Conservation (phyloP, 78 protist species). For the Polysphondylium violaceum region DNA sequence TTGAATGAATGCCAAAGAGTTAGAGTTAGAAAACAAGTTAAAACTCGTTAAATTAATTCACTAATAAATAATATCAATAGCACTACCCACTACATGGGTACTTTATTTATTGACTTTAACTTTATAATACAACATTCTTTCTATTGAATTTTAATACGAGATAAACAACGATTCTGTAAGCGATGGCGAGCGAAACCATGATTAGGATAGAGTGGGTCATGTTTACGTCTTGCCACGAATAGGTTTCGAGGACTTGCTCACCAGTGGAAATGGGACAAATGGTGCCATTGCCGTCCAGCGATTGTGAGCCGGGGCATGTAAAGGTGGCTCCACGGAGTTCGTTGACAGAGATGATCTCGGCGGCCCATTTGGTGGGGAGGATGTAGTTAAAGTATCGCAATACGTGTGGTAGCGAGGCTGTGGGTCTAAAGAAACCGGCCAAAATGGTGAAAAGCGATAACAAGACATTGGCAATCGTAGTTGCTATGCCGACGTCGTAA, state of each 20-base stretch:
- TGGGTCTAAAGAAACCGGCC: conserved; percentile 42
- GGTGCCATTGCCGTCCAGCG: conserved; percentile 18
- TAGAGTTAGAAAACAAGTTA: too few species aligned
- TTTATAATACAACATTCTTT: conserved; percentile 23
- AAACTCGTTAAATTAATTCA: too few species aligned
- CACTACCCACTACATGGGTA: too few species aligned
- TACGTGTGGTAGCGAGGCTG: not conserved
- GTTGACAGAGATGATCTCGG: conserved; percentile 7
- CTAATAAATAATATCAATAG: too few species aligned
- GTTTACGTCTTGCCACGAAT: conserved; percentile 26
- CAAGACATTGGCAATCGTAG: conserved; percentile 17
- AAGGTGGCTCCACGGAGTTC: conserved; percentile 22
- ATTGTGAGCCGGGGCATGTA: conserved; percentile 30
- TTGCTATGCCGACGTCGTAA: conserved; percentile 30
- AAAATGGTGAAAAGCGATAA: conserved; percentile 6
- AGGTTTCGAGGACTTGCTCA: conserved; percentile 3
- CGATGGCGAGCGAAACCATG: conserved; percentile 8
- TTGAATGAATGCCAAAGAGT: too few species aligned
- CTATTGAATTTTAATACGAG: conserved; percentile 19
- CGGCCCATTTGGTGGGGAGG: conserved; percentile 36
- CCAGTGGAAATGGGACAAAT: conserved; percentile 36
- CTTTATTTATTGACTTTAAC: too few species aligned
- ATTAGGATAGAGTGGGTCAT: conserved; percentile 1
- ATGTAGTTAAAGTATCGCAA: conserved; percentile 27
- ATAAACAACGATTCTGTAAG: not conserved